Percentiles rank a stretch among this genome's conserved stretches.
phyloP scores from a whole-genome alignment of 257 asterid genomes.

The Ehretia macrophylla region DNA sequence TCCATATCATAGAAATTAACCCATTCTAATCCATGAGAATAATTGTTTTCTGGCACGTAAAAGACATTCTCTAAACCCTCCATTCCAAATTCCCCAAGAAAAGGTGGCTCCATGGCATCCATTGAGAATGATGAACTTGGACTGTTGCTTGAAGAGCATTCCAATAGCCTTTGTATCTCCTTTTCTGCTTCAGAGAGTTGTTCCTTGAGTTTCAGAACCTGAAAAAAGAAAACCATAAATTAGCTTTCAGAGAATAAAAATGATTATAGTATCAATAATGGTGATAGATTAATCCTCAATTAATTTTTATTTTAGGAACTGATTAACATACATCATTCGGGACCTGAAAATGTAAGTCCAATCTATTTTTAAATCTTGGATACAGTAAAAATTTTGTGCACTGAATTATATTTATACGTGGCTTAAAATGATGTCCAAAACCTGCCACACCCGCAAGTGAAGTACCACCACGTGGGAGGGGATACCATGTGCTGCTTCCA shows the following conservation, averaged over 20 bases:
- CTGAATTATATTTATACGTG: too few species aligned
- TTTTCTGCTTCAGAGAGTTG: conserved; percentile 48
- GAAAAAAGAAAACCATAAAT: neutral
- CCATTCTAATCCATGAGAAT: conserved; percentile 28
- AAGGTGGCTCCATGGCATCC: conserved; percentile 36
- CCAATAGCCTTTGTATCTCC: conserved; percentile 45
- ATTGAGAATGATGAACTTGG: conserved; percentile 45
- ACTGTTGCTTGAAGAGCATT: conserved; percentile 40
- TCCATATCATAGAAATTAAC: conserved; percentile 15
- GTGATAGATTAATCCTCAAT: neutral
- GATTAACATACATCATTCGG: too few species aligned
- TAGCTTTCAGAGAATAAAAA: neutral
- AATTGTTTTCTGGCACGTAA: conserved; percentile 23
- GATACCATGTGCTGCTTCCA: conserved; percentile 35
- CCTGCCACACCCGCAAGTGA: neutral
- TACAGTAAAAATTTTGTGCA: too few species aligned
- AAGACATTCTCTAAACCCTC: conserved; percentile 42
- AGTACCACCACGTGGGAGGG: conserved; percentile 20
- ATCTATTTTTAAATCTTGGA: too few species aligned
- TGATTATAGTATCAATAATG: neutral
- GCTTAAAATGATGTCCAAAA: neutral
- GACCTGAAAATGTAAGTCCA: too few species aligned
- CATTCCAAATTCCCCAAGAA: conserved; percentile 44
- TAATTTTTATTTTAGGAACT: too few species aligned
- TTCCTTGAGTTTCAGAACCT: conserved; percentile 48